phyloP scores from a whole-genome alignment of 2,329 filamentous ascomycete species.

The Hymenoscyphus scutula region DNA sequence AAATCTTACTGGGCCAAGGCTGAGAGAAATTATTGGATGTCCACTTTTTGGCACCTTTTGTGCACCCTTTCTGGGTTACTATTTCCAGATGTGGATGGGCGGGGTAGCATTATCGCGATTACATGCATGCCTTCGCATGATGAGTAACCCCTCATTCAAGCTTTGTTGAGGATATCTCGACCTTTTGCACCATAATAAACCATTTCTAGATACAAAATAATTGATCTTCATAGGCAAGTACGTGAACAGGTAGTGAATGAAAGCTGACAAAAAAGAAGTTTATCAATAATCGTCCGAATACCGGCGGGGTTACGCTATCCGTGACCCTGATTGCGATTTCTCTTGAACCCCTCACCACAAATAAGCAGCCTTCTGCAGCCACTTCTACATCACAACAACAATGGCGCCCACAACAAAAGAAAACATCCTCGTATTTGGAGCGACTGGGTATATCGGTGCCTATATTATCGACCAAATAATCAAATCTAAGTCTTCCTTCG shows the following conservation, averaged over 20 bases:
- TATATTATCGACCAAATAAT: slow-evolving; percentile 52
- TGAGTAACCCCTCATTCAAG: not conserved
- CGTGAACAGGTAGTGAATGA: not conserved
- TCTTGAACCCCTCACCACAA: not conserved
- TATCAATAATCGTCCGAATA: not conserved
- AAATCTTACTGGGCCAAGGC: not conserved
- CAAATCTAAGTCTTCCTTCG: slow-evolving; percentile 44
- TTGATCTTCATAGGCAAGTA: not conserved
- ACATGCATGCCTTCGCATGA: slow-evolving; percentile 1
- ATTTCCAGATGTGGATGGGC: not conserved
- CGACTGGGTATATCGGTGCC: slow-evolving; percentile 50
- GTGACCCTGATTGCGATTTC: not conserved
- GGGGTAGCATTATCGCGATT: not conserved
- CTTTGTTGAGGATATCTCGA: not conserved
- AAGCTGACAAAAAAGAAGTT: not conserved
- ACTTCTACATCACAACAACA: not conserved
- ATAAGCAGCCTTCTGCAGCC: not conserved
- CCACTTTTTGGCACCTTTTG: too few relatives aligned
- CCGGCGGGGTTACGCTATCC: not conserved
- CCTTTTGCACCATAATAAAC: not conserved
- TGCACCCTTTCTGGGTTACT: not conserved
- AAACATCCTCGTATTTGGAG: slow-evolving; percentile 51
- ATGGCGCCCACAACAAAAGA: slow-evolving; percentile 14
- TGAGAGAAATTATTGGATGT: too few relatives aligned
- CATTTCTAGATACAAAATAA: not conserved